Evolutionary conservation across 805 yeast species (phyloP).

Genomic region (Cyberlindnera mississippiensis): DNA sequence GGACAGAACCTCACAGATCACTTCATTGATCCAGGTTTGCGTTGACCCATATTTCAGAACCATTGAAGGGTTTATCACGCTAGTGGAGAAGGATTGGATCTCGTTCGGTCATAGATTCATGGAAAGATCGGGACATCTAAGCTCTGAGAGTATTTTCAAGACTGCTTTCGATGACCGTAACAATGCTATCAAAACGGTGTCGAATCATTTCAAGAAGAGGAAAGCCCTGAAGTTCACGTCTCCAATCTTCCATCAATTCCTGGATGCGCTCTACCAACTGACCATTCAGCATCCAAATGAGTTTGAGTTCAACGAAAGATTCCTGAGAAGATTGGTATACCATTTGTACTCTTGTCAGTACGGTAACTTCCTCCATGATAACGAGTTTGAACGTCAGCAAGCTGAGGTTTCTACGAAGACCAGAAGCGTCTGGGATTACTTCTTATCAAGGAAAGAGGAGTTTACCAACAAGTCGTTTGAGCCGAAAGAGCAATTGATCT

Average conservation of each 20-base stretch:
- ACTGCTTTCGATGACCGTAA: slow-evolving; percentile 47
- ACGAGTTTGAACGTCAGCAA: slow-evolving; percentile 55
- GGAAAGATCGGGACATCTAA: slow-evolving; percentile 75
- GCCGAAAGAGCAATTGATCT: slow-evolving; percentile 34
- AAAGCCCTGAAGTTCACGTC: slow-evolving; percentile 61
- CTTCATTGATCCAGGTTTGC: slow-evolving; percentile 79
- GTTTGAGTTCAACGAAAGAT: slow-evolving; percentile 88
- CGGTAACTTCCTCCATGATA: slow-evolving; percentile 81
- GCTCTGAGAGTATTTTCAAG: slow-evolving; percentile 29
- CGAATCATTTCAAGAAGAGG: slow-evolving; percentile 47
- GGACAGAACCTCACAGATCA: slow-evolving; percentile 93
- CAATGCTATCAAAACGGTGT: slow-evolving; percentile 30
- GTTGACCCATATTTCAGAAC: slow-evolving; percentile 90
- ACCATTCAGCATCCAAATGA: slow-evolving; percentile 60
- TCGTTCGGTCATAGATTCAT: slow-evolving; percentile 90
- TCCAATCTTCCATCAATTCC: slow-evolving; percentile 91
- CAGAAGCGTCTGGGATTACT: slow-evolving; percentile 90
- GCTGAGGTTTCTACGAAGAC: slow-evolving; percentile 48
- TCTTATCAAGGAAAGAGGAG: slow-evolving; percentile 67
- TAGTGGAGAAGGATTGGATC: slow-evolving; percentile 93
- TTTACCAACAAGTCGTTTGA: slow-evolving; percentile 53
- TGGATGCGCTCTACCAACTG: slow-evolving; percentile 85
- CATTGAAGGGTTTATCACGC: slow-evolving; percentile 75
- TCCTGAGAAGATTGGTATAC: slow-evolving; percentile 76
- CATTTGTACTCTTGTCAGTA: slow-evolving; percentile 93